Evolutionary conservation across 305 asterid genomes (phyloP).

Genomic region (Fraxinus sp.): DNA sequence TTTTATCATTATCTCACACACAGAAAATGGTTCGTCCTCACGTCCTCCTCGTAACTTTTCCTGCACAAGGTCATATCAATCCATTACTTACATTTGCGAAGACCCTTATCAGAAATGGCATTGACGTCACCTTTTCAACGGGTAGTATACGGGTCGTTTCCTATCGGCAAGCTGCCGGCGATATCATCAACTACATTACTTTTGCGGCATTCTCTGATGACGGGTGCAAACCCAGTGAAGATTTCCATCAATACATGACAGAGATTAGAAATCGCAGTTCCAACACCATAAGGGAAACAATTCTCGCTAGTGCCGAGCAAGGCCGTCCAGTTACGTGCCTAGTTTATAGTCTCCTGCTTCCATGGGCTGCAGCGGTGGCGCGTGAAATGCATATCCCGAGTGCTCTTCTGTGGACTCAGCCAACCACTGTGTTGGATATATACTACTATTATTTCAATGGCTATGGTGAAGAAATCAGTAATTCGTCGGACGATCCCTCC

Average conservation of each 20-base stretch:
- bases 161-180: neutral
- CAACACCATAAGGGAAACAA: constrained; percentile 18
- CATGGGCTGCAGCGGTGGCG: constrained; percentile 37
- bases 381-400: constrained; percentile 35
- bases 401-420: constrained; percentile 56
- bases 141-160: no score
- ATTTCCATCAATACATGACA: neutral
- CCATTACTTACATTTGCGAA: neutral
- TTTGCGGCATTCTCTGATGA: constrained; percentile 44
- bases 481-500: constrained; percentile 16
- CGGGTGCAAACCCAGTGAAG: constrained; percentile 30
- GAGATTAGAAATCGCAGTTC: constrained; percentile 25
- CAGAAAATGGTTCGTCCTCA: constrained; percentile 29
- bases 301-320: constrained; percentile 16
- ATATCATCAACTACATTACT: constrained; percentile 24
- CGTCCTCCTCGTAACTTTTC: constrained; percentile 47
- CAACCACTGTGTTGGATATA: constrained; percentile 48
- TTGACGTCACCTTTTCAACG: neutral
- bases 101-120: neutral
- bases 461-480: constrained; percentile 30
- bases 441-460: constrained; percentile 56
- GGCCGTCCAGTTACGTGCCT: constrained; percentile 38
- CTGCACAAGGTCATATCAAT: neutral
- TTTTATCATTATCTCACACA: neutral
- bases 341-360: constrained; percentile 39